Percentiles rank a stretch among this genome's conserved stretches.
Evolutionary conservation across 2,329 filamentous ascomycete species (phyloP).

Genomic region (Coniochaeta hoffmannii): DNA sequence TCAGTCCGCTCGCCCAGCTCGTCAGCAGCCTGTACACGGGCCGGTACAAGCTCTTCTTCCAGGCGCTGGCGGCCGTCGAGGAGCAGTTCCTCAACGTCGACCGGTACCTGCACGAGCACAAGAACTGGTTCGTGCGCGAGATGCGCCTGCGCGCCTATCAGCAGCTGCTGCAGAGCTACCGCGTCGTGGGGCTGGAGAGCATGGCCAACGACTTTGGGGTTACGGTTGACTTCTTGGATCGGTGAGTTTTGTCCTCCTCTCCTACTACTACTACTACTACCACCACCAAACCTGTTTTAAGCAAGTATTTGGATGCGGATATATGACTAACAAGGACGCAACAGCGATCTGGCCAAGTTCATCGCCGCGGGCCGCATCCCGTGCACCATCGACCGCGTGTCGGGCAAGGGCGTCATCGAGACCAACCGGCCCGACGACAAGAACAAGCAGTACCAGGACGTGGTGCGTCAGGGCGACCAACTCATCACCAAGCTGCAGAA

Average conservation of each 20-base stretch:
- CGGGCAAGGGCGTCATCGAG: conserved; percentile 94
- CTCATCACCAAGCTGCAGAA: conserved; percentile 99
- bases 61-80: conserved; percentile 81
- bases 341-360: conserved; percentile 88
- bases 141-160: conserved; percentile 96
- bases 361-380: conserved; percentile 91
- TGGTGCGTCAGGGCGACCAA: conserved; percentile 95
- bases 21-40: conserved; percentile 90
- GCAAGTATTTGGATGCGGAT: too few species aligned
- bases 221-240: conserved; percentile 91
- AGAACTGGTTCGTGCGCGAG: conserved; percentile 94
- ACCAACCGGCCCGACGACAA: conserved; percentile 97
- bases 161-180: conserved; percentile 94
- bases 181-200: conserved; percentile 90
- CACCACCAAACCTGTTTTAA: too few species aligned
- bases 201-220: conserved; percentile 98
- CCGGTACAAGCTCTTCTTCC: conserved; percentile 91
- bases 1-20: conserved; percentile 77
- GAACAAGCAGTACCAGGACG: conserved; percentile 99
- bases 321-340: neutral
- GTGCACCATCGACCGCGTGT: conserved; percentile 95
- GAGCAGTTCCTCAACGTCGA: conserved; percentile 91
- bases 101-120: conserved; percentile 92
- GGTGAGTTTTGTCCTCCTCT: conserved; percentile 46
- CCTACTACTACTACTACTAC: too few species aligned